These are phyloP conservation scores for Tagetes erecta DNA, from an alignment of 129 eudicot species.

Conservation along the genomic window DNA sequence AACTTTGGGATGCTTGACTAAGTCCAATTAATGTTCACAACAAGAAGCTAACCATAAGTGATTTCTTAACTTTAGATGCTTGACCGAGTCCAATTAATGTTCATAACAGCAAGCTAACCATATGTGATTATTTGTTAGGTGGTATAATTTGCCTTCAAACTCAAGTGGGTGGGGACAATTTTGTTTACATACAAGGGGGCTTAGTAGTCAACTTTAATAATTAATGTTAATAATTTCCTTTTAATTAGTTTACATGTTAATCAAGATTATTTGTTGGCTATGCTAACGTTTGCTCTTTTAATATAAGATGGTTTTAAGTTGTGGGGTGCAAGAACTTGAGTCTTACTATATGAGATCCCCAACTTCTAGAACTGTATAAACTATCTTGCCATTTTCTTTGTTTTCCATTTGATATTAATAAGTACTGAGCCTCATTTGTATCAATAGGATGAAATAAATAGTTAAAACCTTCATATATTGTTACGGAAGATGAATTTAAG, in stretches of 20 bases:
- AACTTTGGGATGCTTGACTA: too few relatives aligned
- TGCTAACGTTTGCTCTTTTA: background rate
- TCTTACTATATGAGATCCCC: background rate
- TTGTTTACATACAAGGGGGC: background rate
- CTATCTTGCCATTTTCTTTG: background rate
- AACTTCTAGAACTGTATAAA: background rate
- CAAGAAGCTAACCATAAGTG: too few relatives aligned
- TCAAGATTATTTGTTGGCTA: background rate
- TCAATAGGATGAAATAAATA: background rate
- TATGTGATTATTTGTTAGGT: background rate
- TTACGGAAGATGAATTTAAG: slow-evolving; percentile 4
- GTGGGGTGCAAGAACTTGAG: background rate
- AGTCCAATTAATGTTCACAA: too few relatives aligned
- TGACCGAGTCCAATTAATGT: too few relatives aligned
- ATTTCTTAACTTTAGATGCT: too few relatives aligned
- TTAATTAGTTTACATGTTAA: background rate
- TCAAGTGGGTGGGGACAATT: background rate
- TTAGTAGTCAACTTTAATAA: background rate
- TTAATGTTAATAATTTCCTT: background rate
- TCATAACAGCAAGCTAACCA: background rate
- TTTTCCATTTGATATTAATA: too few relatives aligned
- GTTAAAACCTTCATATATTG: slow-evolving; percentile 12
- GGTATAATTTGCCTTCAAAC: background rate
- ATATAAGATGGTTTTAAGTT: background rate
- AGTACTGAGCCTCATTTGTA: background rate